Percentiles rank a stretch among this genome's conserved stretches.
These are phyloP conservation scores for Pseudognaphalium luteoalbum DNA, from an alignment of 129 eudicot genomes.

Conservation along the genomic window DNA sequence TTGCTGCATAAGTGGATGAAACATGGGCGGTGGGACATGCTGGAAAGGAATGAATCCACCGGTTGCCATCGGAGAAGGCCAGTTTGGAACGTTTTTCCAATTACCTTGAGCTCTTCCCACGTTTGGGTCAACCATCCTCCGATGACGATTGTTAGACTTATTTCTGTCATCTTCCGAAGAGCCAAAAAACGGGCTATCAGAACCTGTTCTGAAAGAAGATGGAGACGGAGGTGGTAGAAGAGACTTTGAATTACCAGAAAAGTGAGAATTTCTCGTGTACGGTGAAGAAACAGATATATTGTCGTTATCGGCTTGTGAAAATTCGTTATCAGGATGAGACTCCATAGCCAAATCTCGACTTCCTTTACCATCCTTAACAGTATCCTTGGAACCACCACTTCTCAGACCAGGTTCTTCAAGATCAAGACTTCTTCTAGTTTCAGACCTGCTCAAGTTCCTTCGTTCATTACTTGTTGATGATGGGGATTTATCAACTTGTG, in stretches of 20 bases:
- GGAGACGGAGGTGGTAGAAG: constrained; percentile 5
- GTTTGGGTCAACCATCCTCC: constrained; percentile 66
- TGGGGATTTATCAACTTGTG: constrained; percentile 69
- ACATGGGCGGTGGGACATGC: constrained; percentile 82
- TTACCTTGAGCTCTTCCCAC: constrained; percentile 63
- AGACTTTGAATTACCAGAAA: constrained; percentile 38
- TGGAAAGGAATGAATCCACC: constrained; percentile 92
- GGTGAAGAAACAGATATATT: constrained; percentile 74
- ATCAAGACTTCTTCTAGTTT: constrained; percentile 60
- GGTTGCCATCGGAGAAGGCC: constrained; percentile 80
- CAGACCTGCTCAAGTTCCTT: constrained; percentile 52
- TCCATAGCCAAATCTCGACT: constrained; percentile 54
- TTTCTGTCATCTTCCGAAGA: constrained; percentile 73
- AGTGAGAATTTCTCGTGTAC: constrained; percentile 43
- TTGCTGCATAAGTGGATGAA: constrained; percentile 79
- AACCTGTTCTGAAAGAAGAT: constrained; percentile 3
- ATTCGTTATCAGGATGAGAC: constrained; percentile 46
- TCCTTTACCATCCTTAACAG: constrained; percentile 57
- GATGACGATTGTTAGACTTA: constrained; percentile 59
- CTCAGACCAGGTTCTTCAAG: constrained; percentile 65
- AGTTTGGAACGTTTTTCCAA: constrained; percentile 82
- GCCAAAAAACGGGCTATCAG: background rate
- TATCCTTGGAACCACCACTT: constrained; percentile 65
- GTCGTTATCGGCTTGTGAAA: constrained; percentile 61
- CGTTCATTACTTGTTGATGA: constrained; percentile 65